phyloP scores from a whole-genome alignment of 805 yeast species.

The Saccharomycopsis fibuligera region DNA sequence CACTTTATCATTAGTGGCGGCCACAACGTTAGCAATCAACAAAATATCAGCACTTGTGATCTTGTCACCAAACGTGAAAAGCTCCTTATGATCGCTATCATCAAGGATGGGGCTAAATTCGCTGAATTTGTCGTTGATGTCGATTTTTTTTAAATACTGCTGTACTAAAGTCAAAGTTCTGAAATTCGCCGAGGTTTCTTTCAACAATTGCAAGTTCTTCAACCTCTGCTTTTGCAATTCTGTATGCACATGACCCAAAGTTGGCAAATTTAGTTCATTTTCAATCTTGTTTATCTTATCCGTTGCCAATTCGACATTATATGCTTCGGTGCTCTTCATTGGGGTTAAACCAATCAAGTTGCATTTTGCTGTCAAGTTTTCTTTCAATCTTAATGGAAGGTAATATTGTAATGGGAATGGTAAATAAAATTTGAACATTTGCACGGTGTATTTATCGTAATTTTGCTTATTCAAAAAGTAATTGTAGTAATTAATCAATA shows the following conservation, averaged over 20 bases:
- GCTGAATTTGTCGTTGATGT: background rate
- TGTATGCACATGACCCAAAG: slow-evolving; percentile 3
- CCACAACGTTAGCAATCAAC: slow-evolving; percentile 34
- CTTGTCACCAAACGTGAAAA: slow-evolving; percentile 22
- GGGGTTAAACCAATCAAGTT: background rate
- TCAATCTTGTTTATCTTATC: slow-evolving; percentile 10
- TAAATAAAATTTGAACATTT: slow-evolving; percentile 42
- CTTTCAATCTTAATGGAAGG: slow-evolving; percentile 39
- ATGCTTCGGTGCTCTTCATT: background rate
- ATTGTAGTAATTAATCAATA: slow-evolving; percentile 9
- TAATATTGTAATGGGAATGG: slow-evolving; percentile 75
- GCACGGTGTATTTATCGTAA: slow-evolving; percentile 55
- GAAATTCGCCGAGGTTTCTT: slow-evolving; percentile 12
- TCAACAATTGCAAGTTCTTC: slow-evolving; percentile 9
- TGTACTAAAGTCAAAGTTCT: slow-evolving; percentile 6
- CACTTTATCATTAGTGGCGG: slow-evolving; percentile 28
- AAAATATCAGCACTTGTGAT: slow-evolving; percentile 32
- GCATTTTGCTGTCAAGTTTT: background rate
- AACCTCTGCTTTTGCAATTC: slow-evolving; percentile 3
- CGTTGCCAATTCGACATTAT: background rate
- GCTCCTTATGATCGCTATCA: background rate
- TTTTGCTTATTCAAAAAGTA: slow-evolving; percentile 46
- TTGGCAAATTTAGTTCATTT: slow-evolving; percentile 14
- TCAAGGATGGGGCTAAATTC: too few relatives aligned
- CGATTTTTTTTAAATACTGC: slow-evolving; percentile 8